Evolutionary conservation across 2,329 filamentous ascomycete species (phyloP).

Genomic region (Fonsecaea pugnacius): DNA sequence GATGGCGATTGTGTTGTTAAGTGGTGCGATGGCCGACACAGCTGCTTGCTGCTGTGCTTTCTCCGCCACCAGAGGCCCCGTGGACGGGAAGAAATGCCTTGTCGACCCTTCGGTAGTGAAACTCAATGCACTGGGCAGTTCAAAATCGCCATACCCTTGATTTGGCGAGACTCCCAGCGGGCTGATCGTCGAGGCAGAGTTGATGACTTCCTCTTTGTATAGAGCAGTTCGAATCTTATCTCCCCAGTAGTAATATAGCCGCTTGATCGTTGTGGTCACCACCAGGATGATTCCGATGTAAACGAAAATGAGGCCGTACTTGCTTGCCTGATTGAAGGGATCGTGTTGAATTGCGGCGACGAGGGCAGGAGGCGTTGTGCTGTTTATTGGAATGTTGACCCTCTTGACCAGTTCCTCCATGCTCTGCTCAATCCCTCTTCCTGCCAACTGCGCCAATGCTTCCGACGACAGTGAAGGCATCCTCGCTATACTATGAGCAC

Average conservation of each 20-base stretch:
- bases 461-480: constrained; percentile 24
- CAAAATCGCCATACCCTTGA: constrained; percentile 57
- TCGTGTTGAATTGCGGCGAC: constrained; percentile 65
- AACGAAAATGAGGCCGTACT: constrained; percentile 85
- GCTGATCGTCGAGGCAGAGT: constrained; percentile 50
- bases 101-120: constrained; percentile 64
- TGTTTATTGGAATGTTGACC: constrained; percentile 61
- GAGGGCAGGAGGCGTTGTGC: constrained; percentile 59
- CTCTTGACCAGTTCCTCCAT: constrained; percentile 48
- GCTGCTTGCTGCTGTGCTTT: constrained; percentile 68
- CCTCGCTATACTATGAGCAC: not conserved
- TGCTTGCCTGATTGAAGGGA: constrained; percentile 79
- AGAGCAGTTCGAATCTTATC: constrained; percentile 90
- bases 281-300: constrained; percentile 81
- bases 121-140: constrained; percentile 55
- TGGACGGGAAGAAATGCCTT: constrained; percentile 76
- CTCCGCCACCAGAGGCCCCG: constrained; percentile 59
- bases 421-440: constrained; percentile 18
- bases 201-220: constrained; percentile 79
- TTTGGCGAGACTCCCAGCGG: constrained; percentile 54
- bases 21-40: constrained; percentile 71
- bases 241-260: constrained; percentile 87
- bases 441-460: constrained; percentile 23
- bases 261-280: constrained; percentile 67
- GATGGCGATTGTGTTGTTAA: constrained; percentile 81